Conservation (phyloP, 306 rosid genomes). For the Geum urbanum region DNA sequence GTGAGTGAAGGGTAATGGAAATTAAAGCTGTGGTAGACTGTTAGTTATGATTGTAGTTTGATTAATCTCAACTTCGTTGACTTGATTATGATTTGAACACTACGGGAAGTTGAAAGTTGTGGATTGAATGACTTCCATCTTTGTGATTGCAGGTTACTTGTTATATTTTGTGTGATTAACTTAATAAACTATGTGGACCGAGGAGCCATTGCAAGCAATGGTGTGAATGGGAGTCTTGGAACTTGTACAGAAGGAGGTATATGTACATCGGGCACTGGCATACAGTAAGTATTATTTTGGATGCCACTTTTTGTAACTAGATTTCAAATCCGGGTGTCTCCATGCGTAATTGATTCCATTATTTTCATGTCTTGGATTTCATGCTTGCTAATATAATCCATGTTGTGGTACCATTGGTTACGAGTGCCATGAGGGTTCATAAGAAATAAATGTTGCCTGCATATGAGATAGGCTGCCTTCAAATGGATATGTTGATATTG, state of each 20-base stretch:
- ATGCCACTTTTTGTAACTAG: conserved; percentile 3
- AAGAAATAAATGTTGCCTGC: not conserved
- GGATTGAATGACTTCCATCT: conserved; percentile 4
- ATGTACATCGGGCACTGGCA: conserved; percentile 74
- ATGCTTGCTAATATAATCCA: not conserved
- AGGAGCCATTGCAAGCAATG: conserved; percentile 93
- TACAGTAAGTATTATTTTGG: conserved; percentile 62
- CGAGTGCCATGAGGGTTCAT: not conserved
- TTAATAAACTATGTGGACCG: conserved; percentile 81
- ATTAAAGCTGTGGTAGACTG: not conserved
- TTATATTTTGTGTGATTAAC: conserved; percentile 69
- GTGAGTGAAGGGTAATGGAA: too few species aligned
- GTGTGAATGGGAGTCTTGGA: conserved; percentile 72
- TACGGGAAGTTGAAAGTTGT: conserved; percentile 1
- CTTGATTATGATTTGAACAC: not conserved
- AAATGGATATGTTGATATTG: not conserved
- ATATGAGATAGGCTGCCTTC: not conserved
- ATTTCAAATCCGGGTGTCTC: conserved; percentile 1
- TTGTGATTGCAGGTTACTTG: conserved; percentile 59
- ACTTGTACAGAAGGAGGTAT: conserved; percentile 51
- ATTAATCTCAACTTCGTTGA: not conserved
- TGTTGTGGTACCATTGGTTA: not conserved
- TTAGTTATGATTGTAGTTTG: not conserved
- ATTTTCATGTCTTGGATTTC: not conserved
- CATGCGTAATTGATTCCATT: conserved; percentile 1